These are phyloP conservation scores for Tolypocladium cylindrosporum DNA, from an alignment of 2,329 filamentous ascomycete genomes.

Conservation along the genomic window DNA sequence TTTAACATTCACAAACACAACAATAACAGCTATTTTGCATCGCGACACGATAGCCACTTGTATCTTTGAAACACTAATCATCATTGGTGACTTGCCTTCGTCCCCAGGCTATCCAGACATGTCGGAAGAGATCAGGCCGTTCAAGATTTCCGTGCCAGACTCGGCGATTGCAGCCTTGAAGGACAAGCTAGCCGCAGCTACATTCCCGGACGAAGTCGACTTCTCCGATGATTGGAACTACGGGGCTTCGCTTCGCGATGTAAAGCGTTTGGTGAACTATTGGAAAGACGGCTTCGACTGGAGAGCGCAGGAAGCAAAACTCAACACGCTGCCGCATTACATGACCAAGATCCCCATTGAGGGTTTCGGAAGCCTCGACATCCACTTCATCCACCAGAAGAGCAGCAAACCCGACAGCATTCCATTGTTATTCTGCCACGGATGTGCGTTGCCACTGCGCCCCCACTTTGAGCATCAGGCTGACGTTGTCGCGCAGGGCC, in stretches of 20 bases:
- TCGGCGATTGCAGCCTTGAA: constrained; percentile 17
- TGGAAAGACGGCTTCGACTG: constrained; percentile 48
- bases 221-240: constrained; percentile 23
- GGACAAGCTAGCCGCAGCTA: constrained; percentile 18
- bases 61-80: not conserved
- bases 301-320: constrained; percentile 44
- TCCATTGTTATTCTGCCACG: constrained; percentile 46
- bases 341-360: constrained; percentile 40
- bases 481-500: constrained; percentile 33
- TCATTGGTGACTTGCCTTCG: not conserved
- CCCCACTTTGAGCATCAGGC: not conserved
- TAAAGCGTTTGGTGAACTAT: constrained; percentile 23
- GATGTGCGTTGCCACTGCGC: constrained; percentile 6
- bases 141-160: constrained; percentile 23
- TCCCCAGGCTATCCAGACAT: not conserved
- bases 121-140: constrained; percentile 17
- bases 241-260: constrained; percentile 19
- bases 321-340: constrained; percentile 53
- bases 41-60: no score
- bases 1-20: not conserved
- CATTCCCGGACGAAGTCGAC: constrained; percentile 18
- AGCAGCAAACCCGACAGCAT: constrained; percentile 42
- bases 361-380: constrained; percentile 46
- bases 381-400: constrained; percentile 55
- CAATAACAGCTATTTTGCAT: not conserved